Conservation (phyloP, 352 stramenopile genomes). For the Phytophthora podocarpi region DNA sequence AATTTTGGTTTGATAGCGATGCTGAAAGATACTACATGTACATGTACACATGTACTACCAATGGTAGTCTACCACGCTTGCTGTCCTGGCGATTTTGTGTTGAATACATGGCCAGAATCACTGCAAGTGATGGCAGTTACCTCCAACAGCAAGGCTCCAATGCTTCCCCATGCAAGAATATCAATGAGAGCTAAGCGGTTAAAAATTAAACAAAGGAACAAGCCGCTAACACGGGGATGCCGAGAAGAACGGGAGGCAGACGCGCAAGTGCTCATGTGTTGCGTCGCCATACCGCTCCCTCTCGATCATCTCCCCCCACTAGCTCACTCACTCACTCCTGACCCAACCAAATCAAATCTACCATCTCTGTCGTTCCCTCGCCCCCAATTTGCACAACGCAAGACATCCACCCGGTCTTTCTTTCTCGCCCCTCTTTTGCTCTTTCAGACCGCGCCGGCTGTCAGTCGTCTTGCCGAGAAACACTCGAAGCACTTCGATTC, state of each 20-base stretch:
- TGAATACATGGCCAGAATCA: no score
- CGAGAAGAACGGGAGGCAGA: not conserved
- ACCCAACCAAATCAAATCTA: constrained; percentile 42
- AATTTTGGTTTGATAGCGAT: constrained; percentile 9
- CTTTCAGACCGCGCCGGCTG: constrained; percentile 9
- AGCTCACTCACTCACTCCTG: constrained; percentile 20
- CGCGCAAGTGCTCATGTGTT: not conserved
- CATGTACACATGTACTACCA: no score
- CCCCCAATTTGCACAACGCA: constrained; percentile 27
- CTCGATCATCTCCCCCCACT: constrained; percentile 3
- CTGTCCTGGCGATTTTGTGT: no score
- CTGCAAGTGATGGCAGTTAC: no score
- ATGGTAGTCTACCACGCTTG: no score
- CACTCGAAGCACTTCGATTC: constrained; percentile 30
- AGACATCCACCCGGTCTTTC: constrained; percentile 13
- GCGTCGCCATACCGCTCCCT: not conserved
- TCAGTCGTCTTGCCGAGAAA: constrained; percentile 25
- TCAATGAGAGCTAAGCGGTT: constrained; percentile 4
- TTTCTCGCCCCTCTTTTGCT: constrained; percentile 21
- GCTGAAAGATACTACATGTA: not conserved
- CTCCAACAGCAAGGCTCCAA: not conserved
- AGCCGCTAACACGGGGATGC: constrained; percentile 8
- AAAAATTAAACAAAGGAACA: constrained; percentile 41
- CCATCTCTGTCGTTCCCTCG: constrained; percentile 30
- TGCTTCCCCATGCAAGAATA: not conserved